Conservation (phyloP, 139 green algal genomes). For the Coelastrella sp. region DNA sequence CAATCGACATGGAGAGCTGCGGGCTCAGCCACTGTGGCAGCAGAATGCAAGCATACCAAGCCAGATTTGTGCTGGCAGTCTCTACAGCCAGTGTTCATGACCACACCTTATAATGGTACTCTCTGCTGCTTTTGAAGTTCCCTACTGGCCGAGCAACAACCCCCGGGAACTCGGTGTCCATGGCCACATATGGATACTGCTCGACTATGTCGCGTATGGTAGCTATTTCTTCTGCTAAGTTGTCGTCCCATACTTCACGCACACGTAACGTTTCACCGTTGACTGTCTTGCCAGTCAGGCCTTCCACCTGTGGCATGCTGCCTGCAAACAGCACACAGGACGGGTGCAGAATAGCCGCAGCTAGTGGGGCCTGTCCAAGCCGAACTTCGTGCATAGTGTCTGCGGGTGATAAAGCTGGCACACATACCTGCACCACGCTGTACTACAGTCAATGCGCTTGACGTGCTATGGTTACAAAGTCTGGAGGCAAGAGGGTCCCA, state of each 20-base stretch:
- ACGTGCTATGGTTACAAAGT: too few relatives aligned
- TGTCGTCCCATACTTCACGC: constrained; percentile 96
- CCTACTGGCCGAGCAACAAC: constrained; percentile 96
- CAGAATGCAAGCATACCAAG: not conserved
- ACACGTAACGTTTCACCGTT: constrained; percentile 87
- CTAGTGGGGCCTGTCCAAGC: too few relatives aligned
- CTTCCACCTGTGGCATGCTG: constrained; percentile 13
- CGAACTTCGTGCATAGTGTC: too few relatives aligned
- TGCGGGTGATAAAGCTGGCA: not conserved
- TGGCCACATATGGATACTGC: constrained; percentile 94
- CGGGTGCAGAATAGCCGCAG: too few relatives aligned
- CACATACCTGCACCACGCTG: not conserved
- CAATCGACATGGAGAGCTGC: too few relatives aligned
- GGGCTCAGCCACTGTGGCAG: too few relatives aligned
- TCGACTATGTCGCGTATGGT: constrained; percentile 94
- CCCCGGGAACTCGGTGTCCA: constrained; percentile 98
- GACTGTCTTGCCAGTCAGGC: constrained; percentile 68
- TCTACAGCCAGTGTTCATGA: not conserved
- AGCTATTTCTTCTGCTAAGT: constrained; percentile 94
- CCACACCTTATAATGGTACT: constrained; percentile 95
- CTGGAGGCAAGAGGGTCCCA: too few relatives aligned
- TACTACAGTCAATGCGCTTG: too few relatives aligned
- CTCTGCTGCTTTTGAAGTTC: constrained; percentile 94
- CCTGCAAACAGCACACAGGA: not conserved
- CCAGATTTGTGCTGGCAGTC: not conserved